Conservation (phyloP, 345 rosid species). For the Populus davidiana region DNA sequence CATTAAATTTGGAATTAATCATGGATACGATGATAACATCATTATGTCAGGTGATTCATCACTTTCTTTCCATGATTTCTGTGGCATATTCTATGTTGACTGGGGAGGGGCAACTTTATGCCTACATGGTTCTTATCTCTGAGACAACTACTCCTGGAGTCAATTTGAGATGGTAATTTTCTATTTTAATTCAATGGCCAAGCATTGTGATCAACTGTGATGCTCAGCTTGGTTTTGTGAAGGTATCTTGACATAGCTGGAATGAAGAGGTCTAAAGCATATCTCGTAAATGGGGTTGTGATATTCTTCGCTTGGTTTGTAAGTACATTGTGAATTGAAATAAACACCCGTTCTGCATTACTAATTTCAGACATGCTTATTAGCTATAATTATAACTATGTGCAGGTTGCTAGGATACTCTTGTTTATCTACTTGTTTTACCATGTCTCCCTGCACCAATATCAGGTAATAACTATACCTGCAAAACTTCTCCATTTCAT, state of each 20-base stretch:
- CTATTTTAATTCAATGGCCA: not conserved
- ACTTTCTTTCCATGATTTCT: slow-evolving; percentile 54
- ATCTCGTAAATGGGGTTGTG: slow-evolving; percentile 70
- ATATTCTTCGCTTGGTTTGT: slow-evolving; percentile 86
- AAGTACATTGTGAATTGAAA: slow-evolving; percentile 19
- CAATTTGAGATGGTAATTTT: slow-evolving; percentile 78
- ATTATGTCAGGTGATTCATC: slow-evolving; percentile 67
- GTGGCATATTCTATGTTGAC: slow-evolving; percentile 72
- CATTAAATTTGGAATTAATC: not conserved
- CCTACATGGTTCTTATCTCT: slow-evolving; percentile 80
- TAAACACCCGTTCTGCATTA: not conserved
- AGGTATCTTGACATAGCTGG: slow-evolving; percentile 83
- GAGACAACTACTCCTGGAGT: slow-evolving; percentile 87
- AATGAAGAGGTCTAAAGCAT: slow-evolving; percentile 65
- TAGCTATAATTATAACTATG: not conserved
- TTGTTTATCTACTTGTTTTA: slow-evolving; percentile 71
- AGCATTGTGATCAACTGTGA: not conserved
- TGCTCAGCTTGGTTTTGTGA: slow-evolving; percentile 14
- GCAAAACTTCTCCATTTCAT: not conserved
- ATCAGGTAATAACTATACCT: slow-evolving; percentile 52
- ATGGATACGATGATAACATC: not conserved
- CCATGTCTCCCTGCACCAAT: slow-evolving; percentile 63
- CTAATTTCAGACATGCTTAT: not conserved
- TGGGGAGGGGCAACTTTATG: slow-evolving; percentile 78
- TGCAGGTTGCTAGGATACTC: slow-evolving; percentile 78